Evolutionary conservation across 148 eudicot genomes (phyloP), one percentile per base, ranked within the genome.

Genomic region (Agrostemma githago): DNA sequence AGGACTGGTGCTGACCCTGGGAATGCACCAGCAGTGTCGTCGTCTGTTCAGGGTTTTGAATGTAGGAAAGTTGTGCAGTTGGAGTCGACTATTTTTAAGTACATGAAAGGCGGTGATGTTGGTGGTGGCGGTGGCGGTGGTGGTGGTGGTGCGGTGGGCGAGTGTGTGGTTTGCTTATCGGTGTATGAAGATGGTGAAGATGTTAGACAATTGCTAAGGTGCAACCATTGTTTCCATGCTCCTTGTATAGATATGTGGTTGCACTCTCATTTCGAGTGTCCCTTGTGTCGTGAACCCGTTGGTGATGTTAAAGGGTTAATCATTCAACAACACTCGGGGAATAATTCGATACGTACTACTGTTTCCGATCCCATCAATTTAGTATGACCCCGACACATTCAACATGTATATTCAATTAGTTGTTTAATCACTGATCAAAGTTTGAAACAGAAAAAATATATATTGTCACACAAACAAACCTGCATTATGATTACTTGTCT

Each of bases 241-340:
- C 72, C 86, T 26, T 91, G 93, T 78, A 91, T 87, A 4, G 90
- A 91, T 70, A 86, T 81, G 89, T 91, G 93, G 97, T 84, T 90
- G 4, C 83, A 66, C 46, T 89, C 93, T 54, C 92, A 88, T 68
- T 70, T 78, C 26, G 86, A 89, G 14, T 91, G 93, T 53, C 97
- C 97, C 11, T 84, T 91, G 57, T 91, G 97, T 42, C 93, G 93
- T 3, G 71, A 88, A n/a, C 84, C 86, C 46, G 83, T 87, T 66
- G 84, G 59, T 69, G 67, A 37, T 43, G 48, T 42, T 4, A 41
- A 62, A 14, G 70, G 44, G 8, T 51, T 51, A 9, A 66, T 62
- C 26, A 40, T 60, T 39, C 8, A 3, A 2, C 70, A 9, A n/a
- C 34, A 26, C 34, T 41, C 76, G 44, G 57, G 34, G n/a, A 71